Conservation (phyloP, 371 early-diverging fungal species). For the Blakeslea trispora region DNA sequence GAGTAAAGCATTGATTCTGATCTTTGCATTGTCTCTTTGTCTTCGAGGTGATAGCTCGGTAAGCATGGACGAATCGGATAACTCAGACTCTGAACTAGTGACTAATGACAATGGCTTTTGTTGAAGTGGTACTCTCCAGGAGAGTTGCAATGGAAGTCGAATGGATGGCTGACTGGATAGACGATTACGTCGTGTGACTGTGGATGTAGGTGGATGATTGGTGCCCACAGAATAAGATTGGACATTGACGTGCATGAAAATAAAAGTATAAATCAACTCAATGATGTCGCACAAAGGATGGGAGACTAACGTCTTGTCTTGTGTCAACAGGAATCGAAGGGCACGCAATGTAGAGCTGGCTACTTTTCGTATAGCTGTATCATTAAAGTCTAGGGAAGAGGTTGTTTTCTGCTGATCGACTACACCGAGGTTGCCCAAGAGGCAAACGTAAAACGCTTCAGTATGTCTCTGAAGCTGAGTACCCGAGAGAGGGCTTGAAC, state of each 20-base stretch:
- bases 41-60: constrained; percentile 22
- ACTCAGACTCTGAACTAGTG: constrained; percentile 63
- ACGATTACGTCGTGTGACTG: constrained; percentile 12
- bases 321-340: constrained; percentile 47
- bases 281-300: constrained; percentile 51
- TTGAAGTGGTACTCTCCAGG: not conserved
- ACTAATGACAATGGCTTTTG: constrained; percentile 9
- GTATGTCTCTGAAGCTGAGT: constrained; percentile 43
- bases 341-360: constrained; percentile 55
- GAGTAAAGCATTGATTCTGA: constrained; percentile 60
- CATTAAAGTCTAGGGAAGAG: constrained; percentile 34
- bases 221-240: constrained; percentile 25
- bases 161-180: not conserved
- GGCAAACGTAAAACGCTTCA: constrained; percentile 40
- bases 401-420: constrained; percentile 32
- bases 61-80: constrained; percentile 52
- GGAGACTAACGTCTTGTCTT: constrained; percentile 44
- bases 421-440: constrained; percentile 42
- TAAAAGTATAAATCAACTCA: constrained; percentile 47
- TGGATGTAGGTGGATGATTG: not conserved
- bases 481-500: constrained; percentile 41
- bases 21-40: constrained; percentile 51
- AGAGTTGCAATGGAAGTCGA: constrained; percentile 1
- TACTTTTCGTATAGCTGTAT: constrained; percentile 47
- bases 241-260: constrained; percentile 45